Evolutionary conservation across 805 yeast genomes (phyloP).

Genomic region (Pichia sporocuriosa): DNA sequence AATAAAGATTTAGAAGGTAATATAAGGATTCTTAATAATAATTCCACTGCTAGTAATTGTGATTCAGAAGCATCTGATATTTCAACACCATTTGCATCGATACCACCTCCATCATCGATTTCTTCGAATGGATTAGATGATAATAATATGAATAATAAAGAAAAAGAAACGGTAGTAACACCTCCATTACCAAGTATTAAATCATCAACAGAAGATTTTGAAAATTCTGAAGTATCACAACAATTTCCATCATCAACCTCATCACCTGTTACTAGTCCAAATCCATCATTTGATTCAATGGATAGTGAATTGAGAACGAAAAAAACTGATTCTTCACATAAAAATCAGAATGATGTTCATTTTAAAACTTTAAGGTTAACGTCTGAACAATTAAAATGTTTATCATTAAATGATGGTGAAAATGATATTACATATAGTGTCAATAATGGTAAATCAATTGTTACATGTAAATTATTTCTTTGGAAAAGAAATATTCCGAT

Average conservation of each 20-base stretch:
- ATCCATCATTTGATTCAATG: not conserved
- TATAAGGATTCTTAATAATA: constrained; percentile 40
- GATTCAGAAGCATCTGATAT: not conserved
- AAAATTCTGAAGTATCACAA: not conserved
- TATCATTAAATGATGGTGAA: constrained; percentile 70
- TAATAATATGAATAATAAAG: no score
- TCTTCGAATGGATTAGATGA: no score
- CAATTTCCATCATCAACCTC: constrained; percentile 1
- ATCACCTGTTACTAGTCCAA: not conserved
- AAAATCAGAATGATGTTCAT: constrained; percentile 29
- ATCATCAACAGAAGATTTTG: not conserved
- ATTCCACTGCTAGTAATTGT: constrained; percentile 4
- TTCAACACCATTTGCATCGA: not conserved
- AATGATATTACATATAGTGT: constrained; percentile 76
- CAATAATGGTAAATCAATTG: constrained; percentile 73
- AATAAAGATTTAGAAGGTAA: constrained; percentile 62
- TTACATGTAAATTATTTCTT: constrained; percentile 64
- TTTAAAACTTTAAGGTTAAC: constrained; percentile 88
- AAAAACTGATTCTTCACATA: no score
- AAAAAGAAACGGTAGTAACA: not conserved
- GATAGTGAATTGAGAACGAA: no score
- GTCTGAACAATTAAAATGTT: constrained; percentile 74
- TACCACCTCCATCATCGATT: not conserved
- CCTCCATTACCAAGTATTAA: constrained; percentile 4
- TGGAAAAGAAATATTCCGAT: constrained; percentile 86